A percentile compares a stretch with the other conserved stretches of the same genome.
Evolutionary conservation across 2,329 filamentous ascomycete genomes (phyloP).

Genomic region (Grosmannia penicillata): DNA sequence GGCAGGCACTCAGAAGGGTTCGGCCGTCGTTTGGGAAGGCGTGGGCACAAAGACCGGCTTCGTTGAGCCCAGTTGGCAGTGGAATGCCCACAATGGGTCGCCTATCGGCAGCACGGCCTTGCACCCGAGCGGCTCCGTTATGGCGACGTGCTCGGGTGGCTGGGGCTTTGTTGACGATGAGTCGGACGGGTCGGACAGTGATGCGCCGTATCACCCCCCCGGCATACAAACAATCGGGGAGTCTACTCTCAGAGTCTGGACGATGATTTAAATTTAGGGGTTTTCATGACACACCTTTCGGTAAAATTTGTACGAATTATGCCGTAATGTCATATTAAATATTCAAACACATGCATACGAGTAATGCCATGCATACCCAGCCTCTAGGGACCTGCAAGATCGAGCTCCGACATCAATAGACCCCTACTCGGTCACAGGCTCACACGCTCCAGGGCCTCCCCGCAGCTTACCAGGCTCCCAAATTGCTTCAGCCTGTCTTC

Average conservation of each 20-base stretch:
- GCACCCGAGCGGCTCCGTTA: slow-evolving; percentile 39
- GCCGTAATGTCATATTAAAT: no score
- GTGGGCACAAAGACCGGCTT: slow-evolving; percentile 33
- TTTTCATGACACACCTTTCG: not conserved
- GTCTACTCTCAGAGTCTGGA: slow-evolving; percentile 8
- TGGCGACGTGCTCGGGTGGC: slow-evolving; percentile 40
- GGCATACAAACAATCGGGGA: not conserved
- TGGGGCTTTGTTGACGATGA: slow-evolving; percentile 21
- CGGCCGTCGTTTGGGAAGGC: slow-evolving; percentile 42
- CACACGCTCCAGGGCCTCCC: slow-evolving; percentile 3
- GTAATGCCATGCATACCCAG: no score
- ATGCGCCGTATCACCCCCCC: not conserved
- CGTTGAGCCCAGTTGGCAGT: slow-evolving; percentile 31
- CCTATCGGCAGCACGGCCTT: slow-evolving; percentile 34
- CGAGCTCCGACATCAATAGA: no score
- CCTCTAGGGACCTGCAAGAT: no score
- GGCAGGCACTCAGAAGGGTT: slow-evolving; percentile 40
- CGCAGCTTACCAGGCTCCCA: slow-evolving; percentile 35
- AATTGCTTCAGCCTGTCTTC: slow-evolving; percentile 35
- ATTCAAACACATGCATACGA: no score
- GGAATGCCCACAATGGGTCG: slow-evolving; percentile 29
- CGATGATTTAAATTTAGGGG: not conserved
- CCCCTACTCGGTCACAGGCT: no score
- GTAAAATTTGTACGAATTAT: not conserved
- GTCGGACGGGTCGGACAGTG: not conserved